Conservation (phyloP, 352 stramenopile genomes). For the Phytophthora boehmeriae region DNA sequence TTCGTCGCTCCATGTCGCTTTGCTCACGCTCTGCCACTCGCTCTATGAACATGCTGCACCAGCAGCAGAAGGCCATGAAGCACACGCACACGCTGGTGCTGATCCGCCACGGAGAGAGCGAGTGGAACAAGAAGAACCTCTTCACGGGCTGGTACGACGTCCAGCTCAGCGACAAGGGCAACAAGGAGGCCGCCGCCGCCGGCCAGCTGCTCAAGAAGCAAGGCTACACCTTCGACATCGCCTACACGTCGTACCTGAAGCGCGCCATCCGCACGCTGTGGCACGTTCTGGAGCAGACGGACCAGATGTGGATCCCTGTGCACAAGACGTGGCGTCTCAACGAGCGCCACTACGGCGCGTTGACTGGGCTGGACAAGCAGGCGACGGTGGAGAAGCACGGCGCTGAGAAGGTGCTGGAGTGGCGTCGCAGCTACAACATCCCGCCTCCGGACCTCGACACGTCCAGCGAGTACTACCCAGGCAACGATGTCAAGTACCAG, state of each 20-base stretch:
- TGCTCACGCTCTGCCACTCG: constrained; percentile 36
- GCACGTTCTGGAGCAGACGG: constrained; percentile 94
- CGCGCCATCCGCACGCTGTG: constrained; percentile 94
- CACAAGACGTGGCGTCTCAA: constrained; percentile 95
- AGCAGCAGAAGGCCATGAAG: constrained; percentile 70
- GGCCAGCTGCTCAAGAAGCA: constrained; percentile 91
- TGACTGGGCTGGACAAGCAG: constrained; percentile 93
- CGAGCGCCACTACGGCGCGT: constrained; percentile 89
- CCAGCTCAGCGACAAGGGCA: constrained; percentile 89
- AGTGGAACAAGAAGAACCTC: constrained; percentile 95
- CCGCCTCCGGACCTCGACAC: constrained; percentile 94
- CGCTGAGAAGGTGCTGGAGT: constrained; percentile 94
- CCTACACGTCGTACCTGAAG: constrained; percentile 96
- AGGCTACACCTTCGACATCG: constrained; percentile 94
- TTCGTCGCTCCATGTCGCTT: constrained; percentile 56
- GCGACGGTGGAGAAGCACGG: constrained; percentile 92
- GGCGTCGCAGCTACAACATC: constrained; percentile 98
- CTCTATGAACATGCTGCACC: constrained; percentile 44
- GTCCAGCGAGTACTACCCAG: constrained; percentile 91
- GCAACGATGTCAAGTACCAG: constrained; percentile 92
- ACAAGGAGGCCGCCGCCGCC: constrained; percentile 91
- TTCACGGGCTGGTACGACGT: constrained; percentile 96
- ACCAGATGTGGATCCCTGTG: constrained; percentile 96
- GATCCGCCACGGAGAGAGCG: constrained; percentile 93
- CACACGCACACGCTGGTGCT: constrained; percentile 92